Conservation (phyloP, 495 filamentous ascomycete species). For the Filosporella fistucella region DNA sequence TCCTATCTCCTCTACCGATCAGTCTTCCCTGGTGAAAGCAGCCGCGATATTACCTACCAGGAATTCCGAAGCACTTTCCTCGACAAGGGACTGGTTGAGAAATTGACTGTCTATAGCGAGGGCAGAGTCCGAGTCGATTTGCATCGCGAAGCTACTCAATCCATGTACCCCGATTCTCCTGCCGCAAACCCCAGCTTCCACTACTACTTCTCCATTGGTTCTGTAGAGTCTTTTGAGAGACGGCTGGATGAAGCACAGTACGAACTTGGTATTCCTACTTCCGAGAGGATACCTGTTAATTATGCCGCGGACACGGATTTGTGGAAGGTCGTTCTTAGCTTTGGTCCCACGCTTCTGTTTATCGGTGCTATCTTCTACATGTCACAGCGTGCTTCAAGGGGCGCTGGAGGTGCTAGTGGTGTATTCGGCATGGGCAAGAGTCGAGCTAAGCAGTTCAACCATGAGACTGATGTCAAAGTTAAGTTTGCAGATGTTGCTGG, state of each 20-base stretch:
- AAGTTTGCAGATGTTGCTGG: slow-evolving; percentile 97
- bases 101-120: slow-evolving; percentile 73
- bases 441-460: slow-evolving; percentile 93
- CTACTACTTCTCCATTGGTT: slow-evolving; percentile 96
- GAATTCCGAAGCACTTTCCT: slow-evolving; percentile 89
- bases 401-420: slow-evolving; percentile 63
- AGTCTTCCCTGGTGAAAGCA: slow-evolving; percentile 59
- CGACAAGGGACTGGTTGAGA: slow-evolving; percentile 93
- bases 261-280: slow-evolving; percentile 76
- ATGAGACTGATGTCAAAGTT: slow-evolving; percentile 91
- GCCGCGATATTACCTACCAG: slow-evolving; percentile 92
- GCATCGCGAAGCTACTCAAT: slow-evolving; percentile 70
- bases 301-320: slow-evolving; percentile 74
- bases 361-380: slow-evolving; percentile 73
- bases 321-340: slow-evolving; percentile 61
- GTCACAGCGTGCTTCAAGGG: slow-evolving; percentile 55
- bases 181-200: slow-evolving; percentile 64
- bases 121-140: slow-evolving; percentile 77
- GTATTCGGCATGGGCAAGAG: slow-evolving; percentile 96
- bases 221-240: slow-evolving; percentile 86
- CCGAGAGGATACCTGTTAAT: slow-evolving; percentile 85
- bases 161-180: slow-evolving; percentile 78
- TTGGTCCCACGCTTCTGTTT: slow-evolving; percentile 84
- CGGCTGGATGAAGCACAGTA: slow-evolving; percentile 81
- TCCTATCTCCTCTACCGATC: slow-evolving; percentile 59